Base-by-base conservation (phyloP, 148 eudicot species). In the Rhododendron mucronatum region DNA sequence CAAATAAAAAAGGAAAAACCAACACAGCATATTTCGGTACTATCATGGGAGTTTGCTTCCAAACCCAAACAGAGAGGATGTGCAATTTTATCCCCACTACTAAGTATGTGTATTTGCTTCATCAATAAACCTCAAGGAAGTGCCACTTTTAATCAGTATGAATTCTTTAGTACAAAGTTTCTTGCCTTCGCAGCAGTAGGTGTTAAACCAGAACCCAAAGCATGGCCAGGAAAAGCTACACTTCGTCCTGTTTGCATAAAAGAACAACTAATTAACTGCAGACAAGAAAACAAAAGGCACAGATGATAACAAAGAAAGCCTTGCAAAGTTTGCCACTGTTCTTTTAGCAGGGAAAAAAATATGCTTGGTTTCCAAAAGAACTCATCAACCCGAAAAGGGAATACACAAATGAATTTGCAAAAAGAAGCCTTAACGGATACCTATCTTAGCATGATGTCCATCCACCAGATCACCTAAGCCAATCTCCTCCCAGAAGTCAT, bases 221-320 rank as follows among this genome's bases (percentile, higher is more conserved):
- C 94, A 90, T 95, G 98, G 75, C 99, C 99, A 84, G 99, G 99
- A 86, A 97, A 97, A 93, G 99, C 95, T 83, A 97, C 99, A 89
- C 99, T 97, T 88, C 98, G 88, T 85, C 99, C 99, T 97, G 90
- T 89, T 33, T 77, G 89, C 75, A 81, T 0, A 47, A 26, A 30
- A 55, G 33, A 59, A 59, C 50, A 83, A 50, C 65, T 61, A 76
- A 87, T 83, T 48, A 45, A 45, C 61, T 57, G 39, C 30, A 83
- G 61, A 8, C 28, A 45, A 83, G 45, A 69, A 83, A 69, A 69
- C 20, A 13, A 33, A 83, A 83, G 78, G n/a, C 51, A 26, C 6
- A 74, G 14, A 23, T 37, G 28, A 75, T 51, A 55, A 76, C 12
- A 84, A 75, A 35, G 20, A 5, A 75, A 51, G 69, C 39, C 69